These are phyloP conservation scores for Thielaviopsis euricoi DNA, from an alignment of 2,329 filamentous ascomycete species.

Conservation along the genomic window DNA sequence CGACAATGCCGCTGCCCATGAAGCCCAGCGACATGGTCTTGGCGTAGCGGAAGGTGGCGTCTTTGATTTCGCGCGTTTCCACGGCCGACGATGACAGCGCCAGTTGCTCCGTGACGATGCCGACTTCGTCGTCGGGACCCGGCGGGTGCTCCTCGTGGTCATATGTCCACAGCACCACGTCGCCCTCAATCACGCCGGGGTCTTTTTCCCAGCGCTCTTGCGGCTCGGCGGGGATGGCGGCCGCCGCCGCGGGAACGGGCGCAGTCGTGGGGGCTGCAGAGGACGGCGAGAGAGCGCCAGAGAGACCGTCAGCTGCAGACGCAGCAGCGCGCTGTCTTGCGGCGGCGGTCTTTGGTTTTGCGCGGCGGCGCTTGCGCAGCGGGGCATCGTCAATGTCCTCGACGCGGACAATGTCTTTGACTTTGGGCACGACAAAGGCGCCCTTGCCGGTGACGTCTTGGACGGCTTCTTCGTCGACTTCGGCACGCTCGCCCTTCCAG, in stretches of 20 bases:
- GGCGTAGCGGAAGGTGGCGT: slow-evolving; percentile 67
- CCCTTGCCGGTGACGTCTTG: slow-evolving; percentile 17
- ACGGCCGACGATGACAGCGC: slow-evolving; percentile 40
- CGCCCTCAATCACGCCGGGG: slow-evolving; percentile 46
- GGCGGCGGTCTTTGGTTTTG: neutral
- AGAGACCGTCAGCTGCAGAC: neutral
- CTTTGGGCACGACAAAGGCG: slow-evolving; percentile 42
- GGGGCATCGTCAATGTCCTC: slow-evolving; percentile 40
- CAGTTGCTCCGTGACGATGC: slow-evolving; percentile 36
- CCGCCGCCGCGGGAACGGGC: slow-evolving; percentile 26
- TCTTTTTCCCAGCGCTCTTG: slow-evolving; percentile 56
- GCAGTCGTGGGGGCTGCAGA: slow-evolving; percentile 15
- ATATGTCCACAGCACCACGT: slow-evolving; percentile 47
- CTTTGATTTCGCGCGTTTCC: slow-evolving; percentile 39
- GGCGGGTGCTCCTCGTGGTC: slow-evolving; percentile 37
- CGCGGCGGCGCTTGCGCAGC: slow-evolving; percentile 17
- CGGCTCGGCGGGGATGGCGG: slow-evolving; percentile 38
- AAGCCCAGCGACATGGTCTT: slow-evolving; percentile 76
- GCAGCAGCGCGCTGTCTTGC: neutral
- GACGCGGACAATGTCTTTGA: slow-evolving; percentile 63
- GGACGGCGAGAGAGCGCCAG: neutral
- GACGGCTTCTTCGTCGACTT: slow-evolving; percentile 46
- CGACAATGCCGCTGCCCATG: slow-evolving; percentile 79
- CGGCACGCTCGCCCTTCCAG: slow-evolving; percentile 71
- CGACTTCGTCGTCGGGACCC: slow-evolving; percentile 35